Percentiles rank a stretch among this genome's conserved stretches.
These are phyloP conservation scores for Camelina laxa DNA, from an alignment of 345 rosid genomes.

Conservation along the genomic window DNA sequence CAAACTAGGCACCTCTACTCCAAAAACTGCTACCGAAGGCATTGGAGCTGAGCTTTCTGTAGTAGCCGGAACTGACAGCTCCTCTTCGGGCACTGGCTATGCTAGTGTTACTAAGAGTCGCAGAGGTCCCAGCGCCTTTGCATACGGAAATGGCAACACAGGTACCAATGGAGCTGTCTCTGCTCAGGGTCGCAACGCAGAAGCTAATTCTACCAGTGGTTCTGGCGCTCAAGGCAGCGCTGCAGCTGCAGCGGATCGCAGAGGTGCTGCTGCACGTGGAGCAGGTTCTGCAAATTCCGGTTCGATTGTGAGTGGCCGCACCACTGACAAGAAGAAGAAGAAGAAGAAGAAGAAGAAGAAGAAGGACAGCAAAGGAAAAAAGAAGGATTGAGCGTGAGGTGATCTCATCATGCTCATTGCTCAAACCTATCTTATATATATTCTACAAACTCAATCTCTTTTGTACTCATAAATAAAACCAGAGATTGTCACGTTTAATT, in stretches of 20 bases:
- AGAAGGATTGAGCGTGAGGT: not conserved
- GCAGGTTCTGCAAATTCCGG: rapidly evolving
- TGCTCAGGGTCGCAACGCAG: not conserved
- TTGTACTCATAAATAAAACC: no score
- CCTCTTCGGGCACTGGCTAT: not conserved
- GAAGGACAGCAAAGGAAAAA: not conserved
- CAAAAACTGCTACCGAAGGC: not conserved
- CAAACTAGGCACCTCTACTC: not conserved
- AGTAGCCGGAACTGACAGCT: rapidly evolving
- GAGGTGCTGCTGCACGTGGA: not conserved
- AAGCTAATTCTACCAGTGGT: not conserved
- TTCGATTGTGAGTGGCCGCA: no score
- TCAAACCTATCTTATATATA: not conserved
- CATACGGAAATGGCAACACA: not conserved
- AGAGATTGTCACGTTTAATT: no score
- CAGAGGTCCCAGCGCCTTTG: rapidly evolving
- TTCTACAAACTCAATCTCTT: not conserved
- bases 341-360: no score
- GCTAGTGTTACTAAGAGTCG: not conserved
- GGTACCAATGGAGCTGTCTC: rapidly evolving
- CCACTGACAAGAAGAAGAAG: no score
- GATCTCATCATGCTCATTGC: not conserved
- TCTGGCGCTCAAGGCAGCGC: not conserved
- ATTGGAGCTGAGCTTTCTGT: not conserved
- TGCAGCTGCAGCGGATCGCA: not conserved